phyloP scores from a whole-genome alignment of 305 asterid species.

The Coffea humblotiana region DNA sequence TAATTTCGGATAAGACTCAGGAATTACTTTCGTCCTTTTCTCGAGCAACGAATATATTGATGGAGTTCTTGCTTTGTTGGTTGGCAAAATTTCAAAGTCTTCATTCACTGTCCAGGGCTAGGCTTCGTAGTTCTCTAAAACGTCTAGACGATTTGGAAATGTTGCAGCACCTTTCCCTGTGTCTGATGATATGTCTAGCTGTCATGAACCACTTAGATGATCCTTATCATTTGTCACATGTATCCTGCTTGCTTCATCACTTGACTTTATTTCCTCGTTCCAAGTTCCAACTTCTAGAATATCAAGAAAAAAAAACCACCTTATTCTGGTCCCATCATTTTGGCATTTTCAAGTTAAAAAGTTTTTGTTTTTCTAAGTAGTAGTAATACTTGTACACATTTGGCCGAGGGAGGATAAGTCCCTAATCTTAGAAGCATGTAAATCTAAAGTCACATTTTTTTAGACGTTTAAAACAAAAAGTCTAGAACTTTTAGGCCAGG shows the following conservation, averaged over 20 bases:
- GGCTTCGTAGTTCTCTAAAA: not conserved
- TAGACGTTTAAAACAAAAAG: no score
- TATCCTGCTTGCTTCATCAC: not conserved
- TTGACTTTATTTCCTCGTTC: not conserved
- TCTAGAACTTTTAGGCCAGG: no score
- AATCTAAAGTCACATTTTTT: not conserved
- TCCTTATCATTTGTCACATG: not conserved
- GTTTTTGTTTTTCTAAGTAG: no score
- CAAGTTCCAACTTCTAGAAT: not conserved
- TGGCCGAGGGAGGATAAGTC: not conserved
- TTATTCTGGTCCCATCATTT: not conserved
- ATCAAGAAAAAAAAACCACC: not conserved
- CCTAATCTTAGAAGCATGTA: not conserved
- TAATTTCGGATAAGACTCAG: no score
- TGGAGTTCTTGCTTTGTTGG: no score
- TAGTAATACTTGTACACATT: not conserved
- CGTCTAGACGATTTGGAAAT: constrained; percentile 22
- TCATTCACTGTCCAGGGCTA: not conserved
- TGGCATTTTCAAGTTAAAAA: no score
- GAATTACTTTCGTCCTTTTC: no score
- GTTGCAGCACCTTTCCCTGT: no score
- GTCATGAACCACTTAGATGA: not conserved
- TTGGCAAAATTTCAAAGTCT: no score
- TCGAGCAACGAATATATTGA: no score
- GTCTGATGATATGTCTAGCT: no score